These are phyloP conservation scores for Penicillium longicatenatum DNA, from an alignment of 495 filamentous ascomycete genomes.

Conservation along the genomic window DNA sequence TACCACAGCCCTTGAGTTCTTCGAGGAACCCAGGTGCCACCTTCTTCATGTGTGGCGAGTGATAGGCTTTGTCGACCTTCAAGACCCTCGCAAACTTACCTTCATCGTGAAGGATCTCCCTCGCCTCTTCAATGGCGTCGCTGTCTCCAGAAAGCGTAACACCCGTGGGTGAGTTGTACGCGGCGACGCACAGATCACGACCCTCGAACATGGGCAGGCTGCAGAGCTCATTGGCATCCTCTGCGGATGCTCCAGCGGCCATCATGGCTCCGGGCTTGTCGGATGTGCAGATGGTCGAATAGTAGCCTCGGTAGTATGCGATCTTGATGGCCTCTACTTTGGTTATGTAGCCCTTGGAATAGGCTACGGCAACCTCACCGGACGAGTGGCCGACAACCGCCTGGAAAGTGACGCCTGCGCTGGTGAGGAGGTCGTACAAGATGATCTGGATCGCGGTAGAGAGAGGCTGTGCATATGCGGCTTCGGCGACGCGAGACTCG, in stretches of 20 bases:
- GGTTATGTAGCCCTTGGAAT: conserved; percentile 25
- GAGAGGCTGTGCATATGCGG: conserved; percentile 41
- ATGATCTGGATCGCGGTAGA: conserved; percentile 34
- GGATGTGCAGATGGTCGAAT: background rate
- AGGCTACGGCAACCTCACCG: conserved; percentile 38
- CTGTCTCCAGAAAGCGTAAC: conserved; percentile 37
- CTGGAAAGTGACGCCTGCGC: conserved; percentile 2
- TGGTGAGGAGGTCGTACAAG: conserved; percentile 23
- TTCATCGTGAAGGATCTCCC: conserved; percentile 8
- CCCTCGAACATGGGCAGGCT: background rate
- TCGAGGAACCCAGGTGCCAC: too few species aligned
- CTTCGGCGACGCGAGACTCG: too few species aligned
- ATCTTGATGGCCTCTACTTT: conserved; percentile 42
- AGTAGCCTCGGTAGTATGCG: conserved; percentile 52
- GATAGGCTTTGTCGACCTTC: conserved; percentile 17
- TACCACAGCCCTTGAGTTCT: too few species aligned
- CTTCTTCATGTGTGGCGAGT: conserved; percentile 9
- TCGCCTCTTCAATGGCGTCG: conserved; percentile 27
- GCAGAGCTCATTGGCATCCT: conserved; percentile 44
- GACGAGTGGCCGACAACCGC: conserved; percentile 33
- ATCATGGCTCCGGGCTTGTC: conserved; percentile 45
- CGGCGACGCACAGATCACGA: conserved; percentile 21
- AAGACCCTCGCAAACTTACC: conserved; percentile 34
- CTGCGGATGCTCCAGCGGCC: conserved; percentile 45
- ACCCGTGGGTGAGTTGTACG: conserved; percentile 29